Conservation (phyloP, 225 moss, liverwort and hornwort species). For the Physcomitrium patens region DNA sequence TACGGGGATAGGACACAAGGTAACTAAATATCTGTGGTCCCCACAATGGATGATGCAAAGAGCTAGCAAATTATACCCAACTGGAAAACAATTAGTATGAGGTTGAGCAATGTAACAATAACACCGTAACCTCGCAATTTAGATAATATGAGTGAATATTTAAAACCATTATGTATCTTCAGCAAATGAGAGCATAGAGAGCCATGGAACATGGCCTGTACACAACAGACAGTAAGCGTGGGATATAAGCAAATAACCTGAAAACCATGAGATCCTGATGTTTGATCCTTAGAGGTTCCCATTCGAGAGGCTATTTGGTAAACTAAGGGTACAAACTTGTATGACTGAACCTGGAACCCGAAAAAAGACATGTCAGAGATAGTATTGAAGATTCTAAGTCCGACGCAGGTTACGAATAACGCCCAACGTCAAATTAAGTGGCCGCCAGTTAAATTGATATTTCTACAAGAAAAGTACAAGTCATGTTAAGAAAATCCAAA, state of each 20-base stretch:
- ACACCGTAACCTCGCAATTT: not conserved
- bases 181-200: not conserved
- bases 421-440: not conserved
- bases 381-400: constrained; percentile 8
- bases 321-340: constrained; percentile 94
- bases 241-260: constrained; percentile 50
- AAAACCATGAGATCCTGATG: constrained; percentile 57
- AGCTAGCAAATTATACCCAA: not conserved
- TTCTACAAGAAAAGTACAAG: constrained; percentile 1
- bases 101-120: not conserved
- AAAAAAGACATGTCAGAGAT: constrained; percentile 12
- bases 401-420: not conserved
- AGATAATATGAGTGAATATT: not conserved
- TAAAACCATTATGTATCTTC: not conserved
- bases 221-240: not conserved
- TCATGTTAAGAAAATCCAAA: not conserved
- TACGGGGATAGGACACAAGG: not conserved
- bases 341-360: constrained; percentile 78
- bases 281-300: constrained; percentile 73
- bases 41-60: not conserved
- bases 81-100: constrained; percentile 1
- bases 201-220: not conserved
- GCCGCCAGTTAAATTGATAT: not conserved
- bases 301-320: constrained; percentile 98
- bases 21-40: not conserved